A percentile compares a stretch with the other conserved stretches of the same genome.
Conservation (phyloP, 176 grass and related monocot genomes). For the maize (Zea mays) region Zm-B73-REFERENCE-NAM-5.0 NC_050099.1:29996501-29997000, state of each 20-base stretch:
- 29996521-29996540: too few relatives aligned
- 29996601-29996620: too few relatives aligned
- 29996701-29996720: conserved; percentile 22
- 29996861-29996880: conserved; percentile 66
- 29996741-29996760: too few relatives aligned
- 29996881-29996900: conserved; percentile 51
- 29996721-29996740: conserved; percentile 37
- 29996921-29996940: conserved; percentile 81
- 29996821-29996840: conserved; percentile 53
- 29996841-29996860: too few relatives aligned
- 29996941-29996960: too few relatives aligned
- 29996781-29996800: conserved; percentile 51
- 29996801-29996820: conserved; percentile 38
- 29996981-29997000: conserved; percentile 81
- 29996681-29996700: background rate
- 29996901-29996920: conserved; percentile 52
- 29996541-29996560: too few relatives aligned
- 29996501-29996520: too few relatives aligned
- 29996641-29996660: too few relatives aligned
- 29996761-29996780: conserved; percentile 37
- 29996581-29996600: too few relatives aligned
- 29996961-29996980: too few relatives aligned
- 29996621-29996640: too few relatives aligned
- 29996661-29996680: background rate
- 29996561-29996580: too few relatives aligned